These are phyloP conservation scores for Cladobotryum protrusum DNA, from an alignment of 2,329 filamentous ascomycete genomes.

Conservation along the genomic window DNA sequence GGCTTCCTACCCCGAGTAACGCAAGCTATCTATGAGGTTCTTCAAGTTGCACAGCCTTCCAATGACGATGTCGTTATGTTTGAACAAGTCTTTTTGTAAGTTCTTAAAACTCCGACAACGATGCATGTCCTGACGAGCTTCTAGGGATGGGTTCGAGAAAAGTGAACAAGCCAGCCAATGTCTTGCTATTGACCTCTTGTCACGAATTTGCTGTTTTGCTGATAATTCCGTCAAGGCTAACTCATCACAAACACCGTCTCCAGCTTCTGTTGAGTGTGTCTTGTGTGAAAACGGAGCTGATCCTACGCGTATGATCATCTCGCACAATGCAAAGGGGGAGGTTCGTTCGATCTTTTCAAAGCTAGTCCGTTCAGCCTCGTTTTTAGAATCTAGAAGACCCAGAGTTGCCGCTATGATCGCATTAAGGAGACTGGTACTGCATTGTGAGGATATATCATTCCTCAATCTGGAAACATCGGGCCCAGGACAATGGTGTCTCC, in stretches of 20 bases:
- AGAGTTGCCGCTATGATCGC: conserved; percentile 67
- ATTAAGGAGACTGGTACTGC: conserved; percentile 62
- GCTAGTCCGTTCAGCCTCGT: conserved; percentile 38
- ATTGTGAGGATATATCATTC: conserved; percentile 53
- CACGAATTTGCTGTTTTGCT: conserved; percentile 36
- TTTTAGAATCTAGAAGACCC: conserved; percentile 50
- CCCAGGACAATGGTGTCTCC: conserved; percentile 74
- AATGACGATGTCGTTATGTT: conserved; percentile 23
- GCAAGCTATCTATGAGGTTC: conserved; percentile 21
- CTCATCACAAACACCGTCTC: background rate
- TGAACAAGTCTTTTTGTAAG: conserved; percentile 42
- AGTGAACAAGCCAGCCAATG: conserved; percentile 46
- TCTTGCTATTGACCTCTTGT: conserved; percentile 47
- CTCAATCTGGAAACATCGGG: conserved; percentile 62
- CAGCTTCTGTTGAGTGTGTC: conserved; percentile 14
- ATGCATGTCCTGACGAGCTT: conserved; percentile 14
- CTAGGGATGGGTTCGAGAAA: conserved; percentile 34
- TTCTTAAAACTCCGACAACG: conserved; percentile 13
- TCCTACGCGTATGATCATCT: background rate
- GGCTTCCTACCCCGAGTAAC: conserved; percentile 17
- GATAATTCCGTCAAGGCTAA: conserved; percentile 3
- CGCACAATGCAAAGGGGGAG: conserved; percentile 24
- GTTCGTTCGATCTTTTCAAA: conserved; percentile 41
- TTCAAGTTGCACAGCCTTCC: conserved; percentile 20
- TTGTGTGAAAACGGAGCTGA: conserved; percentile 19